These are phyloP conservation scores for Alternaria infectoria DNA, from an alignment of 2,329 filamentous ascomycete genomes.

Conservation along the genomic window DNA sequence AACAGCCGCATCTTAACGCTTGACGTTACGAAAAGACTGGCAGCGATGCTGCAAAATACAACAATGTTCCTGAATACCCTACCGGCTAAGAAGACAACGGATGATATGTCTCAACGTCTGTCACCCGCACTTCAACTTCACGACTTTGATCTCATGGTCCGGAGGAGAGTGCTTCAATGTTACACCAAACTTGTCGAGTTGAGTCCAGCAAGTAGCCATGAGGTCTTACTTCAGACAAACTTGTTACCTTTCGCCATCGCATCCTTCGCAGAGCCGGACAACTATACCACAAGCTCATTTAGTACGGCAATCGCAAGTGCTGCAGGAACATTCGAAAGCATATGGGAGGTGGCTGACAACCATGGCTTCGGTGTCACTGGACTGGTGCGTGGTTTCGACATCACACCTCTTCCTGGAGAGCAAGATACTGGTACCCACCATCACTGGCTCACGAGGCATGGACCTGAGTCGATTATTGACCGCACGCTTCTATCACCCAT, in stretches of 20 bases:
- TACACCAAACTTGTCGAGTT: conserved; percentile 90
- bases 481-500: conserved; percentile 66
- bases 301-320: conserved; percentile 92
- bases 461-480: conserved; percentile 70
- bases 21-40: conserved; percentile 91
- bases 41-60: conserved; percentile 93
- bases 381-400: conserved; percentile 76
- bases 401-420: conserved; percentile 72
- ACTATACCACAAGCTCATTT: conserved; percentile 81
- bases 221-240: conserved; percentile 88
- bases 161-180: conserved; percentile 90
- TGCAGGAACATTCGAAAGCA: conserved; percentile 85
- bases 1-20: conserved; percentile 90
- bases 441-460: conserved; percentile 61
- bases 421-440: conserved; percentile 49
- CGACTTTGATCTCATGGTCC: conserved; percentile 91
- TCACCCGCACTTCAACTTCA: conserved; percentile 85
- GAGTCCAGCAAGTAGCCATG: conserved; percentile 82
- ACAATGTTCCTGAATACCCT: conserved; percentile 86
- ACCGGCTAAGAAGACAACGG: conserved; percentile 80
- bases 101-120: conserved; percentile 84
- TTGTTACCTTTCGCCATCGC: conserved; percentile 87
- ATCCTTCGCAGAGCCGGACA: conserved; percentile 90
- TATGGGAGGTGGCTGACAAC: conserved; percentile 96
- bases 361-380: conserved; percentile 93